Base-by-base conservation (phyloP, 108 stramenopile genomes). In the Cylindrotheca closterium region DNA sequence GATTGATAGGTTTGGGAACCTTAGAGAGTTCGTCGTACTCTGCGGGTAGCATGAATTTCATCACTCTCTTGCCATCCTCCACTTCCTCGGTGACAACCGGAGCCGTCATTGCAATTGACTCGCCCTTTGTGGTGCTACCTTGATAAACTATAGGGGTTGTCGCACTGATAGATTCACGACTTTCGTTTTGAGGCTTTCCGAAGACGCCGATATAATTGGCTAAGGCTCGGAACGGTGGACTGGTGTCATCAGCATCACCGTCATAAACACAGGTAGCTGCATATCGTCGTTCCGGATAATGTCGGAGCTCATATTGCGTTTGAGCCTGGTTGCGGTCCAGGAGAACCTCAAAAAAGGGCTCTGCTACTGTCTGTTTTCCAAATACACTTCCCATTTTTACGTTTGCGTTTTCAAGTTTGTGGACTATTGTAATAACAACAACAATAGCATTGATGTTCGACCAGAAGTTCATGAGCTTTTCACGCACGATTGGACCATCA, bases 181-280 rank as follows among this genome's bases (percentile, higher is more conserved):
- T 78, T 68, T 86, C 77, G 64, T 95, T 95, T 51, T 91, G 62
- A 1, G 91, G 82, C 7, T 56, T 64, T 4, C 89, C 84, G 70
- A 89, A 87, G 18, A 92, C 94, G 17, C 91, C 94, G 66, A 95
- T 95, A 70, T 93, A 95, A 34, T 67, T 57, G 0, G 94, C 91
- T 45, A 95, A 57, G 5, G 63, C 46, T 15, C 49, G 32, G 64
- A 95, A 95, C 15, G 85, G 80, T 4, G 68, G 52, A n/a, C 68
- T 59, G 34, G 66, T 57, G 31, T 67, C 65, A 21, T 51, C 58
- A 28, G 51, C 78, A n/a, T 77, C 65, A 8, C 47, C 67, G 23
- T 34, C 58, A 23, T 68, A 72, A 4, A 50, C 24, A 8, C 60
- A 60, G 21, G 70, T 58, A 18, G 55, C 60, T 53, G 62, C 86